Evolutionary conservation across 768 basidiomycete genomes (phyloP).

Genomic region (Candolleomyces efflorescens): DNA sequence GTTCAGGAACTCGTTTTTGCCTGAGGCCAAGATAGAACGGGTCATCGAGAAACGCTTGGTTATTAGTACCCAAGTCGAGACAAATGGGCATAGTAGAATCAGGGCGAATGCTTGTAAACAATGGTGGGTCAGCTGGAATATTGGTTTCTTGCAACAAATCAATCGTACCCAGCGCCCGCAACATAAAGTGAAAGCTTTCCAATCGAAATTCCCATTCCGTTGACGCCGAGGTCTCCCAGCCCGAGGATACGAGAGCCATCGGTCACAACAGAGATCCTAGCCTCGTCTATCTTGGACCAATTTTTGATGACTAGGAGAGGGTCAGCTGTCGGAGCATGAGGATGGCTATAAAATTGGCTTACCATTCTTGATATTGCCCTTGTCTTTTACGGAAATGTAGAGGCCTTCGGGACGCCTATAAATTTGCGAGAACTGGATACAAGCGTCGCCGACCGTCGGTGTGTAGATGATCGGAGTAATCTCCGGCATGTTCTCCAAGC

Average conservation of each 20-base stretch:
- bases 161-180: constrained; percentile 77
- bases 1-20: constrained; percentile 58
- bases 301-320: constrained; percentile 49
- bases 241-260: constrained; percentile 92
- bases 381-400: constrained; percentile 81
- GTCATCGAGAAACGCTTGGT: constrained; percentile 71
- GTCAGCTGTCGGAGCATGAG: background rate
- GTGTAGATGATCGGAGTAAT: constrained; percentile 85
- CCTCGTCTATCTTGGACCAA: constrained; percentile 69
- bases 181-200: constrained; percentile 93
- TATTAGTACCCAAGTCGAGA: constrained; percentile 90
- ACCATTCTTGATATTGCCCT: constrained; percentile 66
- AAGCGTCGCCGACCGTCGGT: constrained; percentile 90
- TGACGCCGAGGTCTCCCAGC: constrained; percentile 77
- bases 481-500: constrained; percentile 66
- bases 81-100: constrained; percentile 77
- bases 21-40: constrained; percentile 87
- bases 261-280: constrained; percentile 90
- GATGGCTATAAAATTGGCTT: constrained; percentile 6
- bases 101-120: constrained; percentile 60
- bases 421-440: constrained; percentile 76
- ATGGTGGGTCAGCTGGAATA: background rate
- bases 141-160: background rate
- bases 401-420: constrained; percentile 72
- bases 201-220: constrained; percentile 85